Conservation (phyloP, 805 yeast genomes). For the Vanderwaltozyma verrucispora region DNA sequence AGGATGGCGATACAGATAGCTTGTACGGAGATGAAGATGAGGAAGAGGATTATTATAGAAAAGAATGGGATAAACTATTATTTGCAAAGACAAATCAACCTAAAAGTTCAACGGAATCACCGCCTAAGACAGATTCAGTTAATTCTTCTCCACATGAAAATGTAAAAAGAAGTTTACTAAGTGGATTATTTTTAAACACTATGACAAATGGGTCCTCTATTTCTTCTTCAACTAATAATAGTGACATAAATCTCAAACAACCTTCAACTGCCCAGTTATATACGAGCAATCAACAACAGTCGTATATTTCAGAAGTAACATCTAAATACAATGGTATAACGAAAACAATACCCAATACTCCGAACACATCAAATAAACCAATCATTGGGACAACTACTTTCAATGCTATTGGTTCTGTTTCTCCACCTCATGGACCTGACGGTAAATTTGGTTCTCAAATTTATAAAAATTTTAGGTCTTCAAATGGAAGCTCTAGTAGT, state of each 20-base stretch:
- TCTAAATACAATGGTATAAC: background rate
- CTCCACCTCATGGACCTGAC: slow-evolving; percentile 4
- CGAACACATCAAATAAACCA: slow-evolving; percentile 3
- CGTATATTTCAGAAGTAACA: no score
- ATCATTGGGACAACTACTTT: slow-evolving; percentile 14
- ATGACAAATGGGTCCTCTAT: slow-evolving; percentile 8
- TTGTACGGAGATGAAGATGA: slow-evolving; percentile 22
- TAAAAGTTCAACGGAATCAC: background rate
- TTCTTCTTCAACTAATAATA: no score
- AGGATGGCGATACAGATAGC: slow-evolving; percentile 14
- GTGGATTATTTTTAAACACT: slow-evolving; percentile 19
- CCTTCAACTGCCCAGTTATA: no score
- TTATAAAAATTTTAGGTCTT: background rate
- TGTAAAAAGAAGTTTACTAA: slow-evolving; percentile 21
- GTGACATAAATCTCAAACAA: no score
- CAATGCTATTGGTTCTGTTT: slow-evolving; percentile 24
- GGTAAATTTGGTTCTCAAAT: background rate
- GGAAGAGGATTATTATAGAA: slow-evolving; percentile 23
- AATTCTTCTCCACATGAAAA: slow-evolving; percentile 8
- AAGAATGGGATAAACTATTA: slow-evolving; percentile 26
- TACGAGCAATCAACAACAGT: no score
- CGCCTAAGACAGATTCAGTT: background rate
- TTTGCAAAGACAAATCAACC: slow-evolving; percentile 13
- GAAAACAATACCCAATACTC: background rate
- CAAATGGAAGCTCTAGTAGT: slow-evolving; percentile 22